phyloP scores from a whole-genome alignment of 306 rosid species.

The Rosa rugosa region DNA sequence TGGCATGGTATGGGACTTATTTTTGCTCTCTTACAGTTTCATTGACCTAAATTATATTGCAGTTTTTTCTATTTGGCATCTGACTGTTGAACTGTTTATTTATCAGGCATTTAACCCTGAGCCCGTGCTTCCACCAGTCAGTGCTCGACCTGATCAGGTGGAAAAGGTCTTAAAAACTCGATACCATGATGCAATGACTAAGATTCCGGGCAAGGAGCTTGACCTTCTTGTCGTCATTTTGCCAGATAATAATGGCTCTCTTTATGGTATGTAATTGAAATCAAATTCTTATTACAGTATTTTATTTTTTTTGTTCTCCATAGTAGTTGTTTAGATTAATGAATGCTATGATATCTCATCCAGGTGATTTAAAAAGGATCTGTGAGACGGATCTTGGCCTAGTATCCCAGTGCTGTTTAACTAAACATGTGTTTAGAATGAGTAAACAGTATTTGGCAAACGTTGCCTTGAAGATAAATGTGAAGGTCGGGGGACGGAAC shows the following conservation, averaged over 20 bases:
- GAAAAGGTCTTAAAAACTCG: constrained; percentile 75
- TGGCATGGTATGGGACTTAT: constrained; percentile 74
- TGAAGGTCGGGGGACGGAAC: constrained; percentile 95
- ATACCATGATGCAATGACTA: constrained; percentile 72
- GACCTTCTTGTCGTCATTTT: constrained; percentile 87
- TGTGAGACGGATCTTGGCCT: constrained; percentile 97
- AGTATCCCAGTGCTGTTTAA: constrained; percentile 92
- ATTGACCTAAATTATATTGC: background rate
- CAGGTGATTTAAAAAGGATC: constrained; percentile 89
- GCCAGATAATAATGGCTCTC: constrained; percentile 94
- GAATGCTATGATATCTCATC: constrained; percentile 13
- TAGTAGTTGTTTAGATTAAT: background rate
- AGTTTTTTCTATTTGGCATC: background rate
- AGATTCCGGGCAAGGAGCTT: constrained; percentile 58
- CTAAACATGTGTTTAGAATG: constrained; percentile 82
- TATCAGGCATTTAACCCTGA: constrained; percentile 67
- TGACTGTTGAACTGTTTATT: background rate
- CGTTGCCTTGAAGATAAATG: constrained; percentile 87
- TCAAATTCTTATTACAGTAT: background rate
- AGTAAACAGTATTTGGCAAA: constrained; percentile 92
- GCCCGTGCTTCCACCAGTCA: constrained; percentile 63
- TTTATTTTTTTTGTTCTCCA: background rate
- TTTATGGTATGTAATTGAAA: constrained; percentile 60
- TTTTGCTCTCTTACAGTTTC: background rate
- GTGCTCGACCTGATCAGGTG: constrained; percentile 88